Base-by-base conservation (phyloP, 192 early-diverging fungal genomes). In the Cetraspora pellucida region DNA sequence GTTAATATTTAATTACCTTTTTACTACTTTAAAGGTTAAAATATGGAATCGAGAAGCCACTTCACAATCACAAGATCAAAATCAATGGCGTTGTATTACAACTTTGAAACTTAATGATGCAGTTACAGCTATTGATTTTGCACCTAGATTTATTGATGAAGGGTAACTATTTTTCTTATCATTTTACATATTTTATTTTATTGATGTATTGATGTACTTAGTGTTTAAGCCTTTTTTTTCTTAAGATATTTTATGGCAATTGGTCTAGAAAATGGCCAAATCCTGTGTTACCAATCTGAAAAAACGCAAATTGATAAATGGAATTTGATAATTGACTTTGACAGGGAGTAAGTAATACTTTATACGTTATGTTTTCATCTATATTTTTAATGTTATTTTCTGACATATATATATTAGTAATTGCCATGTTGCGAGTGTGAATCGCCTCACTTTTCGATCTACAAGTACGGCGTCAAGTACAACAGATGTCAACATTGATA, bases 61-160 rank as follows among this genome's bases (percentile, higher is more conserved):
- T 37, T 37, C 37, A 37, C 1, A 55, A 1, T 68, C 68, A n/a
- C 59, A 77, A 10, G 65, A 52, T 31, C 28, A 63, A 10, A 67
- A 28, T 10, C 47, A 45, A 10, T 90, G 86, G 84, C 50, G 43
- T 54, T 82, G 81, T 14, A 75, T 93, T 49, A 78, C 87, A 16
- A 91, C 89, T 1, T 72, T 98, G 52, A 91, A 93, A 57, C 89
- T 94, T 63, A 85, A 91, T 0, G 94, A 92, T 23, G 84, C 92
- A 17, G 91, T 96, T 11, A 98, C 96, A 3, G 90, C 95, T 10
- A 79, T 97, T 9, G 94, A 93, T 66, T 92, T 97, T 88, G 85
- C 90, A 4, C 90, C 89, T 28, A 21, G 23, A 13, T 21, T 77
- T 37, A 70, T 85, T 10, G n/a, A 83, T 45, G 71, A 55, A 21